Conservation (phyloP, 2,329 filamentous ascomycete species). For the Colletotrichum orchidophilum region DNA sequence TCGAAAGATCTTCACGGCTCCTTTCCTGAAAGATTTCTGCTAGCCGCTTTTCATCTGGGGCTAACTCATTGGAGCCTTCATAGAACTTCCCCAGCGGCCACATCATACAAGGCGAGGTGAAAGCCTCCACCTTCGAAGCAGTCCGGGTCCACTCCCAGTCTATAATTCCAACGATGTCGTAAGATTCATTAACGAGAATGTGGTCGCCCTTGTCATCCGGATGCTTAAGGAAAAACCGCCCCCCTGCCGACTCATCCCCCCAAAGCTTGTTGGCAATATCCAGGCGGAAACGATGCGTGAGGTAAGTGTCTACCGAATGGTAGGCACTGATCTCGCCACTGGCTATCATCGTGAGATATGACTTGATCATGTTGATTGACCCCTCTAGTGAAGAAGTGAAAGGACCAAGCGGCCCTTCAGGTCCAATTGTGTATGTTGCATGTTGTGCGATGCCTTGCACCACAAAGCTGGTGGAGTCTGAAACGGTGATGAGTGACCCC, state of each 20-base stretch:
- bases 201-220: slow-evolving; percentile 57
- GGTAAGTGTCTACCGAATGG: neutral
- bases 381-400: neutral
- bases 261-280: neutral
- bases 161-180: slow-evolving; percentile 54
- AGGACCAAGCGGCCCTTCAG: neutral
- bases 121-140: slow-evolving; percentile 41
- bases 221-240: slow-evolving; percentile 54
- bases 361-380: neutral
- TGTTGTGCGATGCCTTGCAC: neutral
- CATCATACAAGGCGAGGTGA: slow-evolving; percentile 46
- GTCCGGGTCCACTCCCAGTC: slow-evolving; percentile 53
- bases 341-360: neutral
- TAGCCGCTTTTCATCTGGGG: neutral
- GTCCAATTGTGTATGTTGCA: neutral
- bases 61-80: slow-evolving; percentile 39
- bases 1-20: neutral
- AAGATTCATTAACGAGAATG: slow-evolving; percentile 52
- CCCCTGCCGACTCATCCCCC: no score
- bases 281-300: neutral
- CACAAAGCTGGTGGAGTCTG: neutral
- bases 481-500: slow-evolving; percentile 37
- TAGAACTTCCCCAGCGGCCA: slow-evolving; percentile 46
- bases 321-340: neutral
- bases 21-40: neutral